Evolutionary conservation across 192 early-diverging fungal genomes (phyloP).

Genomic region (Jimgerdemannia flammicorona): DNA sequence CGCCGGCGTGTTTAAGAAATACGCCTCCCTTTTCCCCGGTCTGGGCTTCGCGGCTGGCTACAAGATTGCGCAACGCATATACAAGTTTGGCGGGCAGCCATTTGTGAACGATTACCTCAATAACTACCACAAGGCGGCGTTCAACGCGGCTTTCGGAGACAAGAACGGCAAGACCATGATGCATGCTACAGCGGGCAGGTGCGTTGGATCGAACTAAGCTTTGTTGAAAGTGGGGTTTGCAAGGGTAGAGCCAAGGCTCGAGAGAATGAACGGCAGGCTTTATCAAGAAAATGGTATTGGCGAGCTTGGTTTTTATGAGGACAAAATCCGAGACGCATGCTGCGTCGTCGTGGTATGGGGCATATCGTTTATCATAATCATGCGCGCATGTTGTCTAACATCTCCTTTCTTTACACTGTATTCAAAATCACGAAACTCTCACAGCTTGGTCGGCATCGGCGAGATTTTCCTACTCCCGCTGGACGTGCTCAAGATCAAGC

Average conservation of each 20-base stretch:
- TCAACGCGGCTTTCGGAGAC: constrained; percentile 85
- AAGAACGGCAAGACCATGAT: constrained; percentile 92
- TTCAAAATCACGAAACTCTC: constrained; percentile 5
- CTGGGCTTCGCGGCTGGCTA: constrained; percentile 97
- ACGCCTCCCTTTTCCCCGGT: constrained; percentile 94
- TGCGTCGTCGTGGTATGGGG: not conserved
- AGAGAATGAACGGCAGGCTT: too few species aligned
- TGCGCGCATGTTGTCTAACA: too few species aligned
- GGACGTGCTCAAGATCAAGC: constrained; percentile 98
- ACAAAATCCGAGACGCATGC: not conserved
- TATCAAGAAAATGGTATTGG: too few species aligned
- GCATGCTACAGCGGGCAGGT: constrained; percentile 94
- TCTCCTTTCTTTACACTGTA: not conserved
- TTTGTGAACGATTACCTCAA: constrained; percentile 92
- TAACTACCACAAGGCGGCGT: constrained; percentile 70
- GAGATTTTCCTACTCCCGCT: constrained; percentile 95
- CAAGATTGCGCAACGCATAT: constrained; percentile 95
- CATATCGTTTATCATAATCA: not conserved
- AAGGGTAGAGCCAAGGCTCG: too few species aligned
- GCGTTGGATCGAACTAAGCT: not conserved
- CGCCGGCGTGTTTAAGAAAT: constrained; percentile 74
- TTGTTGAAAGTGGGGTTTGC: too few species aligned
- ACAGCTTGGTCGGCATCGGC: constrained; percentile 91
- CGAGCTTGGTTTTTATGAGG: too few species aligned
- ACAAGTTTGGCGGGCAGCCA: constrained; percentile 99